Evolutionary conservation across 2,329 filamentous ascomycete species (phyloP).

Genomic region (Tolypocladium cylindrosporum): DNA sequence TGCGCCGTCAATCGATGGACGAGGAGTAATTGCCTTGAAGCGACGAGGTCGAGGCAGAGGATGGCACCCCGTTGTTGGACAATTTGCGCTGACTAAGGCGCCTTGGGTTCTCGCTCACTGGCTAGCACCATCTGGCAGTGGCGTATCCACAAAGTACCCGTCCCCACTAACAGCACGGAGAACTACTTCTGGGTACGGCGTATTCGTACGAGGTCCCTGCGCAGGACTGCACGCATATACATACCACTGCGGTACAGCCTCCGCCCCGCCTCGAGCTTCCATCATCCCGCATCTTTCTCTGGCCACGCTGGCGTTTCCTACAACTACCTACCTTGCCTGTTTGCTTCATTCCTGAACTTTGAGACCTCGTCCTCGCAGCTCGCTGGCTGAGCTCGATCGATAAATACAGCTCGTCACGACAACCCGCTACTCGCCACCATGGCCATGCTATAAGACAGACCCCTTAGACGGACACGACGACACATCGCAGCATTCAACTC

Average conservation of each 20-base stretch:
- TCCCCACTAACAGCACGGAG: too few relatives aligned
- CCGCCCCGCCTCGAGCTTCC: neutral
- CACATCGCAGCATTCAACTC: neutral
- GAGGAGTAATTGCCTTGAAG: neutral
- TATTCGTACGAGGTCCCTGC: neutral
- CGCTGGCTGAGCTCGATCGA: neutral
- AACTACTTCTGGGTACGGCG: neutral
- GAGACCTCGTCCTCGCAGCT: neutral
- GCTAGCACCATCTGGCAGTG: neutral
- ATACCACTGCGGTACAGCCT: neutral
- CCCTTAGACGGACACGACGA: neutral
- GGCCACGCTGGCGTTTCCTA: neutral
- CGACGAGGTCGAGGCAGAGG: neutral
- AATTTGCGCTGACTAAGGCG: neutral
- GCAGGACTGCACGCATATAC: neutral
- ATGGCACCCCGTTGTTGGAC: neutral
- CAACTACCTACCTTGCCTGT: neutral
- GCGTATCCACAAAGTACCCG: neutral
- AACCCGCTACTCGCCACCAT: neutral
- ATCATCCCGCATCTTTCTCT: neutral
- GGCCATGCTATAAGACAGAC: neutral
- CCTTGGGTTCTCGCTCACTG: neutral
- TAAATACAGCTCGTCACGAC: neutral
- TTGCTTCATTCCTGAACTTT: neutral
- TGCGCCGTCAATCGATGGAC: neutral